Conservation (phyloP, 192 early-diverging fungal species). For the Backusella morwellensis region DNA sequence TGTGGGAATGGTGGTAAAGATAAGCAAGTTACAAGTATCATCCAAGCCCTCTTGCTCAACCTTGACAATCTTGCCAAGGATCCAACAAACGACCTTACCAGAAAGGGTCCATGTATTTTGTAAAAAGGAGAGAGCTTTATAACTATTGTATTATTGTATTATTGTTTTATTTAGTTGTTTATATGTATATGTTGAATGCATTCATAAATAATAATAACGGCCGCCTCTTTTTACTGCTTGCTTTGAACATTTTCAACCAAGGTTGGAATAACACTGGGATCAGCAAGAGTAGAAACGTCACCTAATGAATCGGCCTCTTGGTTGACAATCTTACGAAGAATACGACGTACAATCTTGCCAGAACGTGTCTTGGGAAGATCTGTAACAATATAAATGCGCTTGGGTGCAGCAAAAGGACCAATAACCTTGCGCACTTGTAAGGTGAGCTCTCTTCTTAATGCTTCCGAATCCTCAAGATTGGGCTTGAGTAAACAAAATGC, state of each 20-base stretch:
- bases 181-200: no score
- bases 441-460: constrained; percentile 58
- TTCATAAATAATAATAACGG: no score
- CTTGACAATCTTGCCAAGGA: constrained; percentile 88
- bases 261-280: constrained; percentile 47
- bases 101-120: constrained; percentile 19
- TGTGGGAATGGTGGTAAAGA: constrained; percentile 45
- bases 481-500: constrained; percentile 80
- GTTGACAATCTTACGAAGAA: constrained; percentile 44
- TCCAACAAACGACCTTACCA: constrained; percentile 92
- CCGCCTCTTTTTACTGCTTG: neutral
- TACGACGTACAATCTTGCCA: no score
- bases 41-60: constrained; percentile 80
- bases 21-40: constrained; percentile 83
- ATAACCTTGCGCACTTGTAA: constrained; percentile 82
- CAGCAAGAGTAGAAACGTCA: constrained; percentile 87
- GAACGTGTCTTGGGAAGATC: constrained; percentile 93
- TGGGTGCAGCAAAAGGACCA: constrained; percentile 91
- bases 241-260: constrained; percentile 22
- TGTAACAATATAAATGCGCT: constrained; percentile 76
- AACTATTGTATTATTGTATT: no score
- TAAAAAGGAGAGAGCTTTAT: no score
- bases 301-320: constrained; percentile 81
- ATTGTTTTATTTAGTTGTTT: no score
- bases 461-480: constrained; percentile 43